Evolutionary conservation across 345 rosid species (phyloP).

Genomic region (Kandelia obovata): DNA sequence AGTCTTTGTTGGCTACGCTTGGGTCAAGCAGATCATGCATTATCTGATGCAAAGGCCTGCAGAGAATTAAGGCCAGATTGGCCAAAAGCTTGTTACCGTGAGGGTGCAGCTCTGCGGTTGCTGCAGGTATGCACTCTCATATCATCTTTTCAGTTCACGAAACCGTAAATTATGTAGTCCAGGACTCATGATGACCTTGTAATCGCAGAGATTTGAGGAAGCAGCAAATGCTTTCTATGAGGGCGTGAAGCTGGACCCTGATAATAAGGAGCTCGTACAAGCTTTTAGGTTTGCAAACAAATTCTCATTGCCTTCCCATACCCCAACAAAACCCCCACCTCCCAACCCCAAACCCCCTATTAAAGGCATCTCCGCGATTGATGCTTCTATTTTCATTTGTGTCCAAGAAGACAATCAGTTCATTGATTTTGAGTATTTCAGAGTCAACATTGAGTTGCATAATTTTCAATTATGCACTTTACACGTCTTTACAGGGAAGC

Average conservation of each 20-base stretch:
- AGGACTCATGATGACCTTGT: constrained; percentile 11
- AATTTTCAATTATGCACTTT: neutral
- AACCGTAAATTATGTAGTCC: neutral
- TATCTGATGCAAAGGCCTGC: constrained; percentile 73
- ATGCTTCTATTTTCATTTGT: neutral
- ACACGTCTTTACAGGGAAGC: constrained; percentile 55
- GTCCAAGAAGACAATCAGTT: neutral
- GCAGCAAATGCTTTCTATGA: constrained; percentile 84
- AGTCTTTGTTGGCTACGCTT: constrained; percentile 81
- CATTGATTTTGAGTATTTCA: neutral
- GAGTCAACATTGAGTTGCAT: neutral
- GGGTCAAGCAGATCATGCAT: constrained; percentile 76
- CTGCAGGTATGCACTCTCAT: constrained; percentile 44
- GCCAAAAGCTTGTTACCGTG: constrained; percentile 88
- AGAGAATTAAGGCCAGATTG: constrained; percentile 70
- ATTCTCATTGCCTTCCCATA: neutral
- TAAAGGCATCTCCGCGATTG: neutral
- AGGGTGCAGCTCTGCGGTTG: constrained; percentile 83
- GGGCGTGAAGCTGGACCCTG: constrained; percentile 75
- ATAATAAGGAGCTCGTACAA: constrained; percentile 56
- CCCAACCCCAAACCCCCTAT: too few relatives aligned
- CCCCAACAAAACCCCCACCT: neutral
- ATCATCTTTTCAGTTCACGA: neutral
- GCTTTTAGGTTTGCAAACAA: constrained; percentile 64
- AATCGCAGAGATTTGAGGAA: constrained; percentile 66